Base-by-base conservation (phyloP, 805 yeast species). In the Lipomyces yamadae region DNA sequence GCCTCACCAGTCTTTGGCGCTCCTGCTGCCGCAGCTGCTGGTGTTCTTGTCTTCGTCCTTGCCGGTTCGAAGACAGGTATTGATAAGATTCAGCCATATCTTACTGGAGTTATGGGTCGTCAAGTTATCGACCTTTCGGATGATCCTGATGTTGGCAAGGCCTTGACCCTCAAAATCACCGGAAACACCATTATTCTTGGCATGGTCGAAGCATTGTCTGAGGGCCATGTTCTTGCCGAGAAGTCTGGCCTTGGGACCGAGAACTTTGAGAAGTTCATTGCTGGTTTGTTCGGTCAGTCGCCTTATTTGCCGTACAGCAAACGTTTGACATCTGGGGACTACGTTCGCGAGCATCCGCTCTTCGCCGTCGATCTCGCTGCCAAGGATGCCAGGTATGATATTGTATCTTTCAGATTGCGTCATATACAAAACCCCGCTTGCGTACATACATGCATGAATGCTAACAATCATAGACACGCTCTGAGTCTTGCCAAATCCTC, bases 1-100 rank as follows among this genome's bases (percentile, higher is more conserved):
- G 70, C 75, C 15, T 45, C 74, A 45, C 77, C 77, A 1, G 77
- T 75, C 58, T 75, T 75, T 61, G 77, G 77, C 15, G 74, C 75
- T 13, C 70, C 73, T 11, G 74, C 76, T 8, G 63, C 72, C 45
- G 76, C 77, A 1, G 67, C 65, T 10, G 73, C 74, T 3, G 76
- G 71, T 8, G 61, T 65, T 53, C 70, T 75, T 4, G 65, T 75
- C 24, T 72, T 75, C 63, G 72, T 68, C 29, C 65, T 73, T 7
- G 64, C 75, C 8, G 77, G 77, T 2, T 63, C 70, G 13, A 66
- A 70, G 62, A 35, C 34, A 11, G 72, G 69, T 15, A 67, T 75
- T 39, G 74, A 65, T 30, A 48, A 56, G 30, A 61, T 74, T 37
- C 53, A 57, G 57, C 74, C 75, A 7, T 74, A 68, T 60, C 56